Percentiles rank a stretch among this genome's conserved stretches.
Conservation (phyloP, 768 basidiomycete species). For the Suillus occidentalis region DNA sequence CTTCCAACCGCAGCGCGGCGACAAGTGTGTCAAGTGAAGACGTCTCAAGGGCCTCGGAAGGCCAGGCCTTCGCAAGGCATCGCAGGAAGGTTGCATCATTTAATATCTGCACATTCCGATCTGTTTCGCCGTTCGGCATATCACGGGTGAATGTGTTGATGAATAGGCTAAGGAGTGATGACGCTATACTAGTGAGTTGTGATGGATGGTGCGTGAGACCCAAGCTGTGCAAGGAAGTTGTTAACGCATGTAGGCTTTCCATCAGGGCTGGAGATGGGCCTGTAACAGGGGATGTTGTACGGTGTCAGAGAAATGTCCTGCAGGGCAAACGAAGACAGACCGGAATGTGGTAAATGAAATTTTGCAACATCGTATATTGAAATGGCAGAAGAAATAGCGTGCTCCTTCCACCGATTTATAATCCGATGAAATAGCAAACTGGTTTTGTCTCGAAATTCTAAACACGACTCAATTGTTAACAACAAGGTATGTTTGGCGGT, state of each 20-base stretch:
- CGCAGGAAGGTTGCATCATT: conserved; percentile 52
- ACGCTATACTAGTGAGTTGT: conserved; percentile 36
- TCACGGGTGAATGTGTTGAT: conserved; percentile 31
- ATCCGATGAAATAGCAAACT: conserved; percentile 43
- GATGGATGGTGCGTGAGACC: conserved; percentile 43
- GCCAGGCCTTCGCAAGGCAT: conserved; percentile 38
- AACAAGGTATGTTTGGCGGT: conserved; percentile 4
- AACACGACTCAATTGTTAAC: conserved; percentile 4
- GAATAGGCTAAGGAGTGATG: conserved; percentile 42
- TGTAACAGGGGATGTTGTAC: conserved; percentile 20
- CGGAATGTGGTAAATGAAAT: conserved; percentile 2
- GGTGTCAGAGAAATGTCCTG: neutral
- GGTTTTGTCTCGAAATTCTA: conserved; percentile 52
- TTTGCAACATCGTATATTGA: conserved; percentile 19
- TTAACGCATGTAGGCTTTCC: conserved; percentile 53
- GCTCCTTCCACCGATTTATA: conserved; percentile 54
- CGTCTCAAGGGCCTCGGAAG: conserved; percentile 10
- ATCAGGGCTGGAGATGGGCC: conserved; percentile 57
- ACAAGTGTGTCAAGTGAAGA: conserved; percentile 30
- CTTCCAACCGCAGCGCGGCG: conserved; percentile 24
- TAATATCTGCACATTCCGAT: conserved; percentile 32
- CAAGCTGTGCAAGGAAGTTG: conserved; percentile 54
- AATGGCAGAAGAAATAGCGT: conserved; percentile 34
- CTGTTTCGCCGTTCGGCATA: conserved; percentile 30
- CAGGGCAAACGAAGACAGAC: conserved; percentile 13